Evolutionary conservation across 495 filamentous ascomycete genomes (phyloP), one percentile per base, ranked within the genome.

Genomic region (Xylaria intraflava): DNA sequence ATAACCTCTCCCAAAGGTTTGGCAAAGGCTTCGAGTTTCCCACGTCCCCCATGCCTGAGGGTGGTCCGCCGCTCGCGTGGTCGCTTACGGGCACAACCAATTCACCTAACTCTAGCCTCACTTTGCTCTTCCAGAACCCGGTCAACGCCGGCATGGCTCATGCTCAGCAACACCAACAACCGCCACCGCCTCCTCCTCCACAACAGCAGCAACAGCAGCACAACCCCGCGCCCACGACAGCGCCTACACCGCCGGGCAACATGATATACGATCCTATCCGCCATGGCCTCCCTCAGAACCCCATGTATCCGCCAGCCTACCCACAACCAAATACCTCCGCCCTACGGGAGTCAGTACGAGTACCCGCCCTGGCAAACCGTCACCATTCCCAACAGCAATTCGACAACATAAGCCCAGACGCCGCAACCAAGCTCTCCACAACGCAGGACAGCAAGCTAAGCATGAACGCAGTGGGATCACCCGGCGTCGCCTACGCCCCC

Each of bases 31-130:
- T 59, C 41, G 65, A 70, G 29, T 57, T 66, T 49, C 62, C 64
- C 30, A 54, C 65, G 11, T 74, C 69, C 49, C 71, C 73, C 2
- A 53, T 62, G 19, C 64, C 58, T 6, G 64, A 66, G 16, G 68
- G 66, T 39, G 64, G 60, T 23, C 53, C 66, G 73, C 83, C 86
- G 2, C 82, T 89, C 47, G 88, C 85, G 12, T 89, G 83, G 80
- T 86, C 87, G 30, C 76, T 91, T 17, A 89, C 88, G 2, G 88
- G 88, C 41, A 88, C 85, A 12, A 89, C 85, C 23, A 87, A 90
- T 61, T 90, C 87, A 16, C 85, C 87, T 6, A 88, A 85, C 58
- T 83, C 86, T 0, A 90, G 85, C 61, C 69, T 91, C 3, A 89
- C 87, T 0, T 71, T 88, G 39, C 73, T 89, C 38, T 89, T 86